Evolutionary conservation across 441 rosid species (phyloP), one percentile per base, ranked within the genome.

Genomic region (Populus tomentosa): DNA sequence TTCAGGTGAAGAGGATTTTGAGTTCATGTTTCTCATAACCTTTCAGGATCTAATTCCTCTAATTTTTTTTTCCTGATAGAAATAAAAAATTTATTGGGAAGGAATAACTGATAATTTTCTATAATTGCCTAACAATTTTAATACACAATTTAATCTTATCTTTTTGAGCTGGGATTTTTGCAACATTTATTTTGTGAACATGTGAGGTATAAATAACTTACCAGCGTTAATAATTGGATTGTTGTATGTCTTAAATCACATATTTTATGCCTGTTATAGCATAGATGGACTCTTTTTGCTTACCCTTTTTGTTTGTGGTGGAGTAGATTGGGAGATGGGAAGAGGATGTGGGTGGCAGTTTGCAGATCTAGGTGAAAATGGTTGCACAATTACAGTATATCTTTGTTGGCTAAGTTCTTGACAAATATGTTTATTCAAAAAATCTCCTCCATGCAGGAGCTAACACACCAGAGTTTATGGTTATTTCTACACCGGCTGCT

Each of bases 401-500:
- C 5, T 20, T 20, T 1, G 0, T 56, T 20, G 63, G 24, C 63
- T 56, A 56, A 56, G 23, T 7, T 20, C 63, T 64, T 72, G 14
- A 7, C 50, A 21, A 68, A 40, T 38, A 42, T 79, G 46, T 67
- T 65, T 33, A 42, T 53, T 23, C 11, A 24, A 21, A 35, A 16
- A 26, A 63, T 69, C 46, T 5, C 38, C 65, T 75, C 42, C 72
- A 65, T 77, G 73, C 82, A 90, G 95, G 86, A 38, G 78, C 77
- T 80, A 68, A 75, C 65, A 80, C 90, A 42, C 93, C 83, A 2
- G 88, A 87, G 70, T 81, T 86, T 78, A 79, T 80, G 69, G 73
- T 82, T 83, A 80, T 92, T 74, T 87, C 77, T 56, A 92, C 97
- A 1, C 98, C 97, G 24, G 87, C 90, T 36, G 70, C 83, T 32